These are phyloP conservation scores for Phaeosphaeria sp. DNA, from an alignment of 2,329 filamentous ascomycete genomes.

Conservation along the genomic window DNA sequence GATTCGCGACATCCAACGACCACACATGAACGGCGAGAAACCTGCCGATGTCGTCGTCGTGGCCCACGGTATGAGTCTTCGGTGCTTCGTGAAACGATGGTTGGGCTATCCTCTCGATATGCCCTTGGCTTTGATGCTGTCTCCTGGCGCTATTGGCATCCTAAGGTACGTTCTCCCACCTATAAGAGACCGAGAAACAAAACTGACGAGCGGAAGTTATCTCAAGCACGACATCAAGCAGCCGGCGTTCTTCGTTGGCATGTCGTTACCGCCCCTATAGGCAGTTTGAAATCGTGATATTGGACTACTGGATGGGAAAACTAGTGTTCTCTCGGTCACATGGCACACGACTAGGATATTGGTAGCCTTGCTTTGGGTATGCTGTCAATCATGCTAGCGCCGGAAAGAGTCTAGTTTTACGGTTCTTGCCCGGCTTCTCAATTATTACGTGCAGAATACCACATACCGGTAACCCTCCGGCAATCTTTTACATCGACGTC, in stretches of 20 bases:
- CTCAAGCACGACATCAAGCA: conserved; percentile 80
- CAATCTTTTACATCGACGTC: not conserved
- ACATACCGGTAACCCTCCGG: not conserved
- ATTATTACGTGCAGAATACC: not conserved
- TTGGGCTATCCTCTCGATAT: conserved; percentile 71
- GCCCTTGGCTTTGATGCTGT: conserved; percentile 75
- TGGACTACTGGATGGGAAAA: not conserved
- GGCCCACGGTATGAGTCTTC: conserved; percentile 83
- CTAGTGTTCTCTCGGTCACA: not conserved
- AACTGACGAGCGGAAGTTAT: conserved; percentile 62
- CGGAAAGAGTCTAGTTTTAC: not conserved
- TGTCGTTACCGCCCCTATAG: conserved; percentile 61
- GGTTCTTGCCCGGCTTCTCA: not conserved
- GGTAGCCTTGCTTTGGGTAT: not conserved
- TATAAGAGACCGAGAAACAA: not conserved
- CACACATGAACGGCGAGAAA: conserved; percentile 50
- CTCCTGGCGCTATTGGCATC: conserved; percentile 83
- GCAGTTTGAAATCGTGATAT: not conserved
- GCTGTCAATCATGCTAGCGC: not conserved
- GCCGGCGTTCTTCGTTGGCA: conserved; percentile 78
- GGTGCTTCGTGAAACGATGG: conserved; percentile 87
- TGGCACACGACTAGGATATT: not conserved
- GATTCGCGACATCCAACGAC: conserved; percentile 68
- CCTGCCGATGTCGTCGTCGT: conserved; percentile 70
- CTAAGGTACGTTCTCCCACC: conserved; percentile 66